Base-by-base conservation (phyloP, 768 basidiomycete species). In the Mycena galopus region DNA sequence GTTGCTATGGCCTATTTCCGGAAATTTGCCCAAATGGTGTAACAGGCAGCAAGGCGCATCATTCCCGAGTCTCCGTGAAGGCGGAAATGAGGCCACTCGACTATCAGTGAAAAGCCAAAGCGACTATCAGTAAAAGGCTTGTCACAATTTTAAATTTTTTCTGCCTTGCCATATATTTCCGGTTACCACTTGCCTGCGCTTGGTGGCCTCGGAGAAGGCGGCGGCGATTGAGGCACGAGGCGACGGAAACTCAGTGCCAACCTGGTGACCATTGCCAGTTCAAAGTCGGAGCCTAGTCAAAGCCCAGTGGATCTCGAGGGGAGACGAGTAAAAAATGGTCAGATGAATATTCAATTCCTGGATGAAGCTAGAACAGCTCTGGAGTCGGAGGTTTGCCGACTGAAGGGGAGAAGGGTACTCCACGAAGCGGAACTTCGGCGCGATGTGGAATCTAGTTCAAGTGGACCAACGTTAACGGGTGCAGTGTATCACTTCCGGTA, bases 1-100 rank as follows among this genome's bases (percentile, higher is more conserved):
- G 61, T 50, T 63, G 61, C 61, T 29, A 64, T 25, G 51, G 8
- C 23, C 35, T 65, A 55, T 65, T 65, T 62, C 30, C 61, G 63
- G 50, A 7, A 53, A 65, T 53, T 55, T 55, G 27, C 63, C 35
- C 63, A 65, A 65, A 65, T 55, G 51, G 61, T 62, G 61, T 62
- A 62, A 62, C 16, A 30, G 25, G 39, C n/a, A 12, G 30, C 64
- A 50, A 64, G 63, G 63, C 63, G 63, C 47, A 51, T 51, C 63
- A 64, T 53, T 25, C 17, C 50, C 44, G 37, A 37, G 25, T 37
- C 14, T 65, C 51, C 32, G 50, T 37, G 32, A 37, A 12, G 10
- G 10, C 44, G 6, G 42, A 50, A 37, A 62, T 62, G 61, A 47
- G 44, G 60, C 29, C 21, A n/a, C n/a, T 8, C 39, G 60, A 44